phyloP scores from a whole-genome alignment of 129 eudicot species.

The Smallanthus sonchifolius region DNA sequence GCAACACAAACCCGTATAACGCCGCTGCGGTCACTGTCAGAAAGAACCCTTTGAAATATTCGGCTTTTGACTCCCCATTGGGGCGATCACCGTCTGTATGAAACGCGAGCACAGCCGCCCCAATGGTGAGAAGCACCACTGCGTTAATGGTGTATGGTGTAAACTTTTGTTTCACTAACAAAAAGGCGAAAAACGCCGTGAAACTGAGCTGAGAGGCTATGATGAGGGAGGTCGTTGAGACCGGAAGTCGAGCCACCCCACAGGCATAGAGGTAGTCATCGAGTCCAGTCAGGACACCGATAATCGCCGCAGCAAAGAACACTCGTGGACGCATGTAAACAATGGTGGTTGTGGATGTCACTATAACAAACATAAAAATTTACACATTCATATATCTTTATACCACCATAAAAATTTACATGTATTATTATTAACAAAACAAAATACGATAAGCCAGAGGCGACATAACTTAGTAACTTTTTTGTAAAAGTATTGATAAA shows the following conservation, averaged over 20 bases:
- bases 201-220: slow-evolving; percentile 43
- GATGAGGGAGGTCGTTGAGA: slow-evolving; percentile 31
- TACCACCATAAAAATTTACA: background rate
- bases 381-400: background rate
- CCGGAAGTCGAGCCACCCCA: slow-evolving; percentile 29
- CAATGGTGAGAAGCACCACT: slow-evolving; percentile 32
- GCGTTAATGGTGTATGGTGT: slow-evolving; percentile 38
- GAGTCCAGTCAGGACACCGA: slow-evolving; percentile 23
- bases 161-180: slow-evolving; percentile 36
- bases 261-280: slow-evolving; percentile 23
- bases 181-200: slow-evolving; percentile 34
- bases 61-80: slow-evolving; percentile 30
- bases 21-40: slow-evolving; percentile 31
- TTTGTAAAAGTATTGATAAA: too few relatives aligned
- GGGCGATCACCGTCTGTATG: slow-evolving; percentile 41
- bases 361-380: background rate
- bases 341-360: background rate
- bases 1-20: slow-evolving; percentile 32
- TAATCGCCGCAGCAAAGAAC: slow-evolving; percentile 17
- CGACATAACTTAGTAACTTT: too few relatives aligned
- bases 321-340: slow-evolving; percentile 20
- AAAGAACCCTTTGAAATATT: slow-evolving; percentile 32
- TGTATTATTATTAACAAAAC: too few relatives aligned
- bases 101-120: slow-evolving; percentile 39
- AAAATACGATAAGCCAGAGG: too few relatives aligned